Evolutionary conservation across 352 stramenopile species (phyloP), one percentile per base, ranked within the genome.

Genomic region (Pythium brassicae): DNA sequence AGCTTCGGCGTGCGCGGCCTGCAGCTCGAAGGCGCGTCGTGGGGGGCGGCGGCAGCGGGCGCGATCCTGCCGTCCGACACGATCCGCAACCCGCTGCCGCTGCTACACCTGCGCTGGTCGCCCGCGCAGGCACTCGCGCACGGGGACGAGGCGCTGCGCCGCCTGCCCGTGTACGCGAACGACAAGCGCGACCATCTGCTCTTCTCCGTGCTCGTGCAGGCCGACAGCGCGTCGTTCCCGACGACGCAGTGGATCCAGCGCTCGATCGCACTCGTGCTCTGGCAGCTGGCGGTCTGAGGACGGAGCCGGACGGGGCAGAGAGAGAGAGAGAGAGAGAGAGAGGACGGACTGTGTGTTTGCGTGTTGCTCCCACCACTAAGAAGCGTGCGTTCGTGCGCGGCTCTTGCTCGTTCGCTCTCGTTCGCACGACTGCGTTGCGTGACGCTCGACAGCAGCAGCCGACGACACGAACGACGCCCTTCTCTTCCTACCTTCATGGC

Each of bases 81-180:
- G 35, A 85, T 96, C 25, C 82, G 83, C 54, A 84, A 85, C 61
- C 78, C 64, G 42, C 65, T 95, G 25, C 74, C 80, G 8, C 59
- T 70, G 8, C 57, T 94, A 25, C 81, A 90, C 23, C 58, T 97
- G 53, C 74, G 78, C 14, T 97, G 90, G 89, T 55, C 51, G 35
- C 50, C 40, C 14, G 69, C 69, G 17, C 66, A 61, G 11, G 62
- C 76, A 12, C 55, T 66, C 47, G 63, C 66, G 49, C 62, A 10
- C 32, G 32, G 61, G 46, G 39, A 44, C 8, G 48, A 50, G 37
- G 45, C 56, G 19, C 48, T 62, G 19, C 81, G 81, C 55, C 68
- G 73, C 40, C 66, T 97, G 37, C 90, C 90, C 0, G 81, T 97
- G 43, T 97, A 97, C 63, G 75, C 86, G 35, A 94, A 76, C 59